These are phyloP conservation scores for Ceratocystis papillata DNA, from an alignment of 2,329 filamentous ascomycete genomes.

Conservation along the genomic window DNA sequence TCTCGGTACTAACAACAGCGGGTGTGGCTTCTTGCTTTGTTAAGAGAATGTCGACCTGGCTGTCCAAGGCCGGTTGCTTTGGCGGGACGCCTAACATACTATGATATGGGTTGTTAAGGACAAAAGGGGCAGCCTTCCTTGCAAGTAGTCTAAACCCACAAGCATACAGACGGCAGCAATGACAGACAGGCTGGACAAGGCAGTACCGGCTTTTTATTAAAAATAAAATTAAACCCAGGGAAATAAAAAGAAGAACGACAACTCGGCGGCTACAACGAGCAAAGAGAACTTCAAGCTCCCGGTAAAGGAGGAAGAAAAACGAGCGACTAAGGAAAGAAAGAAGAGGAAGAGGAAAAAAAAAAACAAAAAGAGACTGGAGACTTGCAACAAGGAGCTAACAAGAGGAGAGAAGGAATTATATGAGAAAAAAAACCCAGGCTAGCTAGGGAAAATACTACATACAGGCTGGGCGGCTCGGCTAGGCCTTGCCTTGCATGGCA, in stretches of 20 bases:
- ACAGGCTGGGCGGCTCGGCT: no score
- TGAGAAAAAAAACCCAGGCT: no score
- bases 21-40: not conserved
- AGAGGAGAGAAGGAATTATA: no score
- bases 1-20: not conserved
- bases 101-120: not conserved
- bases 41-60: conserved; percentile 16
- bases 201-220: not conserved
- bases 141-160: no score
- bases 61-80: conserved; percentile 4
- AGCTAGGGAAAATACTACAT: no score
- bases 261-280: not conserved
- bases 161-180: no score
- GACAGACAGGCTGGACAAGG: no score
- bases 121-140: not conserved
- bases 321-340: not conserved
- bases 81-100: not conserved
- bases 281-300: not conserved
- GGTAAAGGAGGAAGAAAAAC: not conserved
- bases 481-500: no score
- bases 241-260: no score
- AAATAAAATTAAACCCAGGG: not conserved
- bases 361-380: not conserved
- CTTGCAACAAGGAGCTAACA: no score
- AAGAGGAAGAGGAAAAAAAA: not conserved